phyloP scores from a whole-genome alignment of 495 filamentous ascomycete species.

The Penicillium diatomitis region DNA sequence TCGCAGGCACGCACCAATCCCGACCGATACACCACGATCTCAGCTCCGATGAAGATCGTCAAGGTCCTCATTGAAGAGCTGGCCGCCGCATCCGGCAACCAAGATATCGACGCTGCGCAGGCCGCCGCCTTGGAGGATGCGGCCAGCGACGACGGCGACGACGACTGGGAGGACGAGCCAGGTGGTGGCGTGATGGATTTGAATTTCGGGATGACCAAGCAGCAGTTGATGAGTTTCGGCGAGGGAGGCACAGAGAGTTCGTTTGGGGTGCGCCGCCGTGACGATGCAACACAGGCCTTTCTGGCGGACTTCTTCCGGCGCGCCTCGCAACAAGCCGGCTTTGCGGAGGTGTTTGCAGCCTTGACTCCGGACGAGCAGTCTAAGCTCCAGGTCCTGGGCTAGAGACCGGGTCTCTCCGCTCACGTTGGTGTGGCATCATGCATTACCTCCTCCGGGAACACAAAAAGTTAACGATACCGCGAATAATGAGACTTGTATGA shows the following conservation, averaged over 20 bases:
- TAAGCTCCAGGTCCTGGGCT: constrained; percentile 47
- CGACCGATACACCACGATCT: constrained; percentile 79
- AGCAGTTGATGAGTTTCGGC: constrained; percentile 71
- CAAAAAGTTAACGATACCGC: too few species aligned
- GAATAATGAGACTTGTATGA: too few species aligned
- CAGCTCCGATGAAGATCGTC: constrained; percentile 85
- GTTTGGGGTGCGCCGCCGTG: constrained; percentile 53
- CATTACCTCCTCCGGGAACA: too few species aligned
- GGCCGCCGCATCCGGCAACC: constrained; percentile 46
- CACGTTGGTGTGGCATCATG: neutral
- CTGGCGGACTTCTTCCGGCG: constrained; percentile 73
- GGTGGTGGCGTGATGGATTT: constrained; percentile 57
- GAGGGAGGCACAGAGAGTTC: constrained; percentile 47
- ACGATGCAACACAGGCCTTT: constrained; percentile 86
- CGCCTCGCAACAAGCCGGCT: constrained; percentile 60
- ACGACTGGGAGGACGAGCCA: constrained; percentile 88
- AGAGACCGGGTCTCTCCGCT: neutral
- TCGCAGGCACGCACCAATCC: constrained; percentile 79
- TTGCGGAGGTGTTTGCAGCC: constrained; percentile 61
- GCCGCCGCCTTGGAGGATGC: constrained; percentile 46
- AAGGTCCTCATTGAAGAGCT: constrained; percentile 93
- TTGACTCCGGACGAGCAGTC: constrained; percentile 65
- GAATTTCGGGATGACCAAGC: constrained; percentile 50
- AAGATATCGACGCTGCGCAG: constrained; percentile 45
- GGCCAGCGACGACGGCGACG: constrained; percentile 54